A percentile compares a stretch with the other conserved stretches of the same genome.
Evolutionary conservation across 805 yeast genomes (phyloP).

Genomic region (Candida germanica): DNA sequence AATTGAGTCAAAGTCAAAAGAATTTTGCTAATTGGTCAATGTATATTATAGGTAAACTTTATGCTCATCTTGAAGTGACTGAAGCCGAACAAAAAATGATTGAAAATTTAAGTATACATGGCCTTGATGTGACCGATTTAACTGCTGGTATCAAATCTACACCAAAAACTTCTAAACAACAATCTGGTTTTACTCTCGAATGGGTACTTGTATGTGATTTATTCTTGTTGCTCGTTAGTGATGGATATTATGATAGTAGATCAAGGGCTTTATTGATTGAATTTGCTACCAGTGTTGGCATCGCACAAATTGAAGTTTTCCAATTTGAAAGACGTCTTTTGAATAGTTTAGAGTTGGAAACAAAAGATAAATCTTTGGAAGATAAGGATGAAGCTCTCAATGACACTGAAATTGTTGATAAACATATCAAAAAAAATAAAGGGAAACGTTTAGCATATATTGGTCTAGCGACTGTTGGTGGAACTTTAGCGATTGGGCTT

Average conservation of each 20-base stretch:
- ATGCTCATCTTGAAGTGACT: slow-evolving; percentile 73
- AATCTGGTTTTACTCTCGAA: slow-evolving; percentile 52
- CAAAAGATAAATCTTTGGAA: slow-evolving; percentile 48
- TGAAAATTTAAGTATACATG: slow-evolving; percentile 79
- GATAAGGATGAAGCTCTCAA: slow-evolving; percentile 69
- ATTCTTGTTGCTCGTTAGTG: slow-evolving; percentile 73
- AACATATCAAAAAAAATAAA: slow-evolving; percentile 63
- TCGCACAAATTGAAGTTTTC: slow-evolving; percentile 63
- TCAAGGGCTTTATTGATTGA: slow-evolving; percentile 73
- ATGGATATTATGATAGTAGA: slow-evolving; percentile 84
- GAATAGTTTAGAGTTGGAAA: slow-evolving; percentile 82
- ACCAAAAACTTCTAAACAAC: background rate
- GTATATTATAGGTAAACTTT: slow-evolving; percentile 64
- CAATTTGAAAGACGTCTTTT: slow-evolving; percentile 91
- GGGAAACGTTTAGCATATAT: slow-evolving; percentile 76
- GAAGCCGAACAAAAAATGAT: slow-evolving; percentile 85
- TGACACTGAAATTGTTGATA: slow-evolving; percentile 72
- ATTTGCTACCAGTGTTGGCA: slow-evolving; percentile 62
- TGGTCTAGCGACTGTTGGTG: slow-evolving; percentile 95
- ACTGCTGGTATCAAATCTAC: slow-evolving; percentile 47
- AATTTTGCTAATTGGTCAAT: slow-evolving; percentile 84
- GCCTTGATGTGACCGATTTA: slow-evolving; percentile 71
- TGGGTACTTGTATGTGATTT: slow-evolving; percentile 95
- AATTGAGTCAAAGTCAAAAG: slow-evolving; percentile 65
- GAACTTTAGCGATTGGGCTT: slow-evolving; percentile 88